A percentile compares a stretch with the other conserved stretches of the same genome.
phyloP scores from a whole-genome alignment of 1,284 basidiomycete species.

The Cutaneotrichosporon spelunceum region DNA sequence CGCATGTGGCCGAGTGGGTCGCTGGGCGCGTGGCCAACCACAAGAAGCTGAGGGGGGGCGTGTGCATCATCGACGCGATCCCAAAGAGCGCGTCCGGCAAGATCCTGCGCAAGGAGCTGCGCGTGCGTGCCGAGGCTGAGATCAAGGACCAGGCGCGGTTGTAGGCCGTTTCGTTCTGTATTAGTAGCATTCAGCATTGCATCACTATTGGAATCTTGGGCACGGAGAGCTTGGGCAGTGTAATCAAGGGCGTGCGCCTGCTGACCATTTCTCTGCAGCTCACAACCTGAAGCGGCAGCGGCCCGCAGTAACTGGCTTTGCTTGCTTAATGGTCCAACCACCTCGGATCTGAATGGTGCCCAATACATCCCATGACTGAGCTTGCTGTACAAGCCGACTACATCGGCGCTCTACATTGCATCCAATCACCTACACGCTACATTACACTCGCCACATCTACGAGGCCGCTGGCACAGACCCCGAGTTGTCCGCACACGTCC shows the following conservation, averaged over 20 bases:
- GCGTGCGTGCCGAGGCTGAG: slow-evolving; percentile 2
- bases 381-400: too few relatives aligned
- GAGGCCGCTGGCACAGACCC: neutral
- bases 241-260: too few relatives aligned
- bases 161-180: neutral
- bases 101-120: slow-evolving; percentile 40
- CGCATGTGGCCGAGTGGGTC: slow-evolving; percentile 62
- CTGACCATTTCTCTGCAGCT: too few relatives aligned
- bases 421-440: too few relatives aligned
- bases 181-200: neutral
- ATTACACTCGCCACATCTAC: neutral
- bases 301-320: too few relatives aligned
- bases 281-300: too few relatives aligned
- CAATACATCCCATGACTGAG: too few relatives aligned
- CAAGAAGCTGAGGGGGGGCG: slow-evolving; percentile 54
- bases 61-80: slow-evolving; percentile 53
- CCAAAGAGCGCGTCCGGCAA: slow-evolving; percentile 52
- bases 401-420: too few relatives aligned
- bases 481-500: slow-evolving; percentile 33
- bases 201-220: neutral
- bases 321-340: too few relatives aligned
- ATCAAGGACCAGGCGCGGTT: slow-evolving; percentile 16
- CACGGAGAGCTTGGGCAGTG: too few relatives aligned
- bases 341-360: too few relatives aligned
- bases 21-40: slow-evolving; percentile 55